Percentiles rank a stretch among this genome's conserved stretches.
Evolutionary conservation across 2,329 filamentous ascomycete species (phyloP).

Genomic region (Cladosporium sp.): DNA sequence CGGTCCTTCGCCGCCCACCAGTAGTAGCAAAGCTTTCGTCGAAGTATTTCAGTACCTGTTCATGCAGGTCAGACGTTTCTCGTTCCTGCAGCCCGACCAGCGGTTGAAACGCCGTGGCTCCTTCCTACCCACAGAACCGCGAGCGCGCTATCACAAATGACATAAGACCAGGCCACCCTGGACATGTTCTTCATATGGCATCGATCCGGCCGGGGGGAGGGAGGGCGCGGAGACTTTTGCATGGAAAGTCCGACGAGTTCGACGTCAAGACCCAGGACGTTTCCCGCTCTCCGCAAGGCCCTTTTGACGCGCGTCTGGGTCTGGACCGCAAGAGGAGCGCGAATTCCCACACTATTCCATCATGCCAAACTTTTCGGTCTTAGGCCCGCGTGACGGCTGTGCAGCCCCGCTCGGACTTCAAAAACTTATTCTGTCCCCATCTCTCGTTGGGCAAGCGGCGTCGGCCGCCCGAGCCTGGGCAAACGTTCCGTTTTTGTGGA

Average conservation of each 20-base stretch:
- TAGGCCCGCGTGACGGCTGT: background rate
- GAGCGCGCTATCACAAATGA: too few relatives aligned
- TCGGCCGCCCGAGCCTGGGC: background rate
- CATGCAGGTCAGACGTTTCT: constrained; percentile 10
- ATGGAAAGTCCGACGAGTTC: too few relatives aligned
- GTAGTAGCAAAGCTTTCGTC: background rate
- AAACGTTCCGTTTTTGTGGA: constrained; percentile 3
- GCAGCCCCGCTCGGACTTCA: constrained; percentile 3
- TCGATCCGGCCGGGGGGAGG: too few relatives aligned
- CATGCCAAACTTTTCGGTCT: background rate
- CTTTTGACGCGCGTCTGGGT: background rate
- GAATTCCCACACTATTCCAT: background rate
- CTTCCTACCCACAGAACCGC: background rate
- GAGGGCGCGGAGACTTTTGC: too few relatives aligned
- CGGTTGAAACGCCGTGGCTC: constrained; percentile 7
- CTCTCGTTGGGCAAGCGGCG: too few relatives aligned
- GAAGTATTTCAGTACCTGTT: background rate
- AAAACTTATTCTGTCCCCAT: background rate
- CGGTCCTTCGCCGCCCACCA: background rate
- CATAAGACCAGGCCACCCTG: too few relatives aligned
- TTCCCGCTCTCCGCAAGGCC: background rate
- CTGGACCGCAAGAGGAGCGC: background rate
- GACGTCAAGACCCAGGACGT: background rate
- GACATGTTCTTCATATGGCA: too few relatives aligned
- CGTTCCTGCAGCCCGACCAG: constrained; percentile 6